Conservation (phyloP, 176 grass and related monocot species). For the Alloteropsis semialata region DNA sequence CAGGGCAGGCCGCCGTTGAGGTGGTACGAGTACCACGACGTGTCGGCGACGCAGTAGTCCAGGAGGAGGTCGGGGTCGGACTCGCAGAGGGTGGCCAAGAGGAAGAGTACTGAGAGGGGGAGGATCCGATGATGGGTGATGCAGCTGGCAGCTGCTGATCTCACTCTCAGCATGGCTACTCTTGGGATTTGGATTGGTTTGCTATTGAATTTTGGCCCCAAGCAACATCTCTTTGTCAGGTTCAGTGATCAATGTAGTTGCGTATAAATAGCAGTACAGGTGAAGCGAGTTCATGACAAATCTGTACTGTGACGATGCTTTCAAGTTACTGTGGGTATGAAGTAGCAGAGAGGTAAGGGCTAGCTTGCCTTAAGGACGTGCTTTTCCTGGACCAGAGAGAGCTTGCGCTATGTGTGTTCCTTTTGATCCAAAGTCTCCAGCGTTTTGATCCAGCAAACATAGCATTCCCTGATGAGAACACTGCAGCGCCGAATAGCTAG, state of each 20-base stretch:
- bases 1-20: slow-evolving; percentile 56
- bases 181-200: neutral
- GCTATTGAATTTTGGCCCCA: neutral
- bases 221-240: neutral
- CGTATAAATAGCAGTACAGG: neutral
- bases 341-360: slow-evolving; percentile 14
- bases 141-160: neutral
- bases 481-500: neutral
- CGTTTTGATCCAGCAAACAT: neutral
- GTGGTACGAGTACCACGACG: slow-evolving; percentile 4
- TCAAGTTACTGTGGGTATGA: slow-evolving; percentile 24
- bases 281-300: neutral
- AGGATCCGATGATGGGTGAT: neutral
- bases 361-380: slow-evolving; percentile 20
- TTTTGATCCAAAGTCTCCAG: neutral
- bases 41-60: slow-evolving; percentile 54
- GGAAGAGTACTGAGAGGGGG: neutral
- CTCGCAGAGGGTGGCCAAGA: neutral
- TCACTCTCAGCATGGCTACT: no score
- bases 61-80: slow-evolving; percentile 56
- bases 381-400: neutral
- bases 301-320: neutral
- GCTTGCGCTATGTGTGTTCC: neutral
- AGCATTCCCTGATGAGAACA: neutral
- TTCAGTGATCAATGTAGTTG: neutral